Conservation (phyloP, 805 yeast genomes). For the Hanseniaspora nectarophila region DNA sequence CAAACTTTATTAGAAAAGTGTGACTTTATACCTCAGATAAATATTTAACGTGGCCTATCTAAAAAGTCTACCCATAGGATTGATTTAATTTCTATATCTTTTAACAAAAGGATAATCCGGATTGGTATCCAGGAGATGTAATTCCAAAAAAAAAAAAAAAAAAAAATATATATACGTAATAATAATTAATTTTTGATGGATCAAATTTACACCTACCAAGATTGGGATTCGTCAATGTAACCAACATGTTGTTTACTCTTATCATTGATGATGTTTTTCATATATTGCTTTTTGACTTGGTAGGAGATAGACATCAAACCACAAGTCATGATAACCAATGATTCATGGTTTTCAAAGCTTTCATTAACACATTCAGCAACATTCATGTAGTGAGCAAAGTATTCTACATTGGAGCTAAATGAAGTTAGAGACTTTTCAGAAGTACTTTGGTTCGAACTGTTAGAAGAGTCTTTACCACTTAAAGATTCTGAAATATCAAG, state of each 20-base stretch:
- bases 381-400: not conserved
- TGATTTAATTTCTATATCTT: too few relatives aligned
- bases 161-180: not conserved
- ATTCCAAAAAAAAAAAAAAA: too few relatives aligned
- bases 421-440: too few relatives aligned
- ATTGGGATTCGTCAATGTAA: conserved; percentile 46
- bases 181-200: too few relatives aligned
- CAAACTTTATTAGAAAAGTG: too few relatives aligned
- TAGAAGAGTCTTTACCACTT: not conserved
- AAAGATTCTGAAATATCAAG: too few relatives aligned
- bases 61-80: too few relatives aligned
- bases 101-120: too few relatives aligned
- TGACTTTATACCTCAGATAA: too few relatives aligned
- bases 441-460: too few relatives aligned
- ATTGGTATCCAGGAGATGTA: too few relatives aligned
- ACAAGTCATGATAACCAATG: conserved; percentile 40
- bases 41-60: too few relatives aligned
- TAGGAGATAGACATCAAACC: conserved; percentile 49
- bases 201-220: conserved; percentile 33
- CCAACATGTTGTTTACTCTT: conserved; percentile 36
- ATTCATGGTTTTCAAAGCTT: not conserved
- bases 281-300: conserved; percentile 36
- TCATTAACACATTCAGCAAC: not conserved
- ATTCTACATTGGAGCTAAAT: not conserved
- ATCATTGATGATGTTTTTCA: conserved; percentile 24